Conservation (phyloP, 495 filamentous ascomycete species). For the Pyrenula massariospora region DNA sequence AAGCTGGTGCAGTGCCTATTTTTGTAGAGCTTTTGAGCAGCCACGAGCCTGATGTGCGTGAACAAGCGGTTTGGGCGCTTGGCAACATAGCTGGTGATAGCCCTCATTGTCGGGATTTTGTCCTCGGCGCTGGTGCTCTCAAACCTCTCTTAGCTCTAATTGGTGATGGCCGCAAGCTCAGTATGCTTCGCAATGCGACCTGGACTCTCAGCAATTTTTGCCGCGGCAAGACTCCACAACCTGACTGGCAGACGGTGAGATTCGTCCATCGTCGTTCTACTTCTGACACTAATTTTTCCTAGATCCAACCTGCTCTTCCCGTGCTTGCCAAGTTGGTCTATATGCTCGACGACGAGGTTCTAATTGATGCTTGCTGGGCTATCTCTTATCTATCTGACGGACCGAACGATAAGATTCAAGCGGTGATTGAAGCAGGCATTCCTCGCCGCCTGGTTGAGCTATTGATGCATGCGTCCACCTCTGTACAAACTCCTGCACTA, state of each 20-base stretch:
- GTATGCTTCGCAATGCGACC: conserved; percentile 97
- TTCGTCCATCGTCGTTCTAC: neutral
- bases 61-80: conserved; percentile 97
- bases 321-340: conserved; percentile 96
- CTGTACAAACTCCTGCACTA: conserved; percentile 94
- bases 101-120: conserved; percentile 91
- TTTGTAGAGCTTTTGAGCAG: conserved; percentile 92
- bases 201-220: conserved; percentile 99
- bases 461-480: conserved; percentile 97
- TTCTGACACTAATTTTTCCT: conserved; percentile 8
- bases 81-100: conserved; percentile 99
- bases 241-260: conserved; percentile 86
- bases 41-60: conserved; percentile 94
- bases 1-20: conserved; percentile 95
- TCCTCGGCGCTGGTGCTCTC: conserved; percentile 79
- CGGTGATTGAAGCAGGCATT: conserved; percentile 96
- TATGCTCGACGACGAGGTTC: conserved; percentile 93
- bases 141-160: conserved; percentile 79
- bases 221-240: conserved; percentile 98
- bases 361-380: conserved; percentile 99
- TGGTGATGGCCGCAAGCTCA: conserved; percentile 95
- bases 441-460: conserved; percentile 94
- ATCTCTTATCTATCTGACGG: conserved; percentile 99
- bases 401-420: conserved; percentile 98
- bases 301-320: conserved; percentile 95